A percentile compares a stretch with the other conserved stretches of the same genome.
Conservation (phyloP, 495 filamentous ascomycete species). For the Annulohypoxylon moriforme region DNA sequence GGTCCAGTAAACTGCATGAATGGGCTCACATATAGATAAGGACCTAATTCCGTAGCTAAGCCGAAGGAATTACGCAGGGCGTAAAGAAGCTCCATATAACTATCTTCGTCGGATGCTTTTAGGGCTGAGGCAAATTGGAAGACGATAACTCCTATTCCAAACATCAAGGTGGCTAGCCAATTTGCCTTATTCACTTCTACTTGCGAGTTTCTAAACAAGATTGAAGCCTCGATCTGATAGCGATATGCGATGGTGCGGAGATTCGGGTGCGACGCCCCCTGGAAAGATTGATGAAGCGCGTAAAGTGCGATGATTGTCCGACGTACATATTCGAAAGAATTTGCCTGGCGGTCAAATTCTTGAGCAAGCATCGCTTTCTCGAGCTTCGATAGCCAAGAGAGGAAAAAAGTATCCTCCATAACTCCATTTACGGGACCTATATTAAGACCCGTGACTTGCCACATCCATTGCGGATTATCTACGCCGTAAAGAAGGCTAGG, state of each 20-base stretch:
- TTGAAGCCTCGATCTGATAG: conserved; percentile 37
- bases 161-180: conserved; percentile 42
- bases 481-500: not conserved
- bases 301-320: conserved; percentile 27
- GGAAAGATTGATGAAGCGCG: conserved; percentile 26
- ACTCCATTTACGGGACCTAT: conserved; percentile 1
- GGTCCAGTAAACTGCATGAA: conserved; percentile 11
- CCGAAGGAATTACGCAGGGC: conserved; percentile 29
- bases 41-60: conserved; percentile 31
- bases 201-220: conserved; percentile 30
- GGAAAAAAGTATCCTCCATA: conserved; percentile 26
- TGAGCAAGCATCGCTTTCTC: not conserved
- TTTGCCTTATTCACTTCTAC: conserved; percentile 35
- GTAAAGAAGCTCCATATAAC: conserved; percentile 33
- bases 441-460: not conserved
- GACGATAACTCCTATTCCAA: conserved; percentile 42
- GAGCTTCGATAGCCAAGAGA: conserved; percentile 16
- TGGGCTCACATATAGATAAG: conserved; percentile 35
- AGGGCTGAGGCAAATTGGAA: conserved; percentile 39
- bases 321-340: conserved; percentile 23
- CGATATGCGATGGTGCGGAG: conserved; percentile 30
- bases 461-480: not conserved
- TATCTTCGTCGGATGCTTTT: conserved; percentile 15
- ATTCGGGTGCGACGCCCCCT: conserved; percentile 3
- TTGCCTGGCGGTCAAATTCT: conserved; percentile 22